A percentile compares a stretch with the other conserved stretches of the same genome.
Evolutionary conservation across 192 early-diverging fungal species (phyloP).

Genomic region (Umbelopsis ramanniana): DNA sequence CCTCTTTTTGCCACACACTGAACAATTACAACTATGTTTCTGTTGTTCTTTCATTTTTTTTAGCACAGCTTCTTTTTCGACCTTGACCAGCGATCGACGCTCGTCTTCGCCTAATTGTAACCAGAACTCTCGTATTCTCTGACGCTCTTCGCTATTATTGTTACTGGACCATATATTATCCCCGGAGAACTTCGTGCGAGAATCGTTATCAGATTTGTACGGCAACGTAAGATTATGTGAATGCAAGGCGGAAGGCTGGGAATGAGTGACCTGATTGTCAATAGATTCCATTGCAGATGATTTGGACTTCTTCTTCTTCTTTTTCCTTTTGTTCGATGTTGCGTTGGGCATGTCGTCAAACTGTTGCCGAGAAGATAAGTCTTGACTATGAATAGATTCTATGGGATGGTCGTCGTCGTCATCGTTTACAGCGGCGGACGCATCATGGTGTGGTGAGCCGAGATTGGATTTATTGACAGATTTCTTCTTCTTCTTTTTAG

Average conservation of each 20-base stretch:
- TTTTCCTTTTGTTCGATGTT: conserved; percentile 52
- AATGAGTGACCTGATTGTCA: background rate
- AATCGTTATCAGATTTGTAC: conserved; percentile 16
- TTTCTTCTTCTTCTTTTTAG: conserved; percentile 38
- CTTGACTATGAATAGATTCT: conserved; percentile 22
- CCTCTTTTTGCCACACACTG: conserved; percentile 82
- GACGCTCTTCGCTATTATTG: conserved; percentile 75
- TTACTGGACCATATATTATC: conserved; percentile 65
- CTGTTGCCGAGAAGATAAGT: background rate
- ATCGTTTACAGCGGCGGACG: conserved; percentile 24
- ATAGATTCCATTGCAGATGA: background rate
- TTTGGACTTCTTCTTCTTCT: conserved; percentile 55
- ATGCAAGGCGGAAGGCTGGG: background rate
- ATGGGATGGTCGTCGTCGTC: conserved; percentile 34
- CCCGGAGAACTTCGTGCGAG: conserved; percentile 34
- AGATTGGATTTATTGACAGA: conserved; percentile 24
- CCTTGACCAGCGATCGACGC: conserved; percentile 75
- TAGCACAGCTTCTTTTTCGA: conserved; percentile 85
- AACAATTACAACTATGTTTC: conserved; percentile 82
- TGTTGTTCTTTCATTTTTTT: conserved; percentile 92
- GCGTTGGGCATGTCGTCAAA: conserved; percentile 15
- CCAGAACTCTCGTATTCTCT: conserved; percentile 86
- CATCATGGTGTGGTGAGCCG: background rate
- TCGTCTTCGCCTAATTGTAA: conserved; percentile 80
- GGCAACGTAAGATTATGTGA: conserved; percentile 23